Evolutionary conservation across 176 grass and related monocot genomes (phyloP).

Genomic region (Dactylis glomerata): DNA sequence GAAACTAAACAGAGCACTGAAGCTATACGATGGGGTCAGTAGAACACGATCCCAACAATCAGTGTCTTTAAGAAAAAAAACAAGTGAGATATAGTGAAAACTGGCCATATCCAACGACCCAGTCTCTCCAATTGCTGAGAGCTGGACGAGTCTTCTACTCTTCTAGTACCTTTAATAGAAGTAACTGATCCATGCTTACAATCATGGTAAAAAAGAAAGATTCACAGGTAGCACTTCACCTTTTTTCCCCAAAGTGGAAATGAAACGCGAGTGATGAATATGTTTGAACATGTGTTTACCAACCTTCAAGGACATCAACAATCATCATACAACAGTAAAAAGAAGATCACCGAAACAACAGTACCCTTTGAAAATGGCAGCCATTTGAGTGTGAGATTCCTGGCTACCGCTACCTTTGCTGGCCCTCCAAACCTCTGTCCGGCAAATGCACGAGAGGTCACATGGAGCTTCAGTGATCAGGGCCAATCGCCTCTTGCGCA

Average conservation of each 20-base stretch:
- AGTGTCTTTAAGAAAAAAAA: no score
- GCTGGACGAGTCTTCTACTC: no score
- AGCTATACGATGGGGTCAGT: no score
- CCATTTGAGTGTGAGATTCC: not conserved
- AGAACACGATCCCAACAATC: no score
- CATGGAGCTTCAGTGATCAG: constrained; percentile 30
- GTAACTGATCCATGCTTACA: no score
- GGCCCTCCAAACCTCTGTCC: not conserved
- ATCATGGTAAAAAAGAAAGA: not conserved
- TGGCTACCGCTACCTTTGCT: not conserved
- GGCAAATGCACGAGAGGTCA: constrained; percentile 30
- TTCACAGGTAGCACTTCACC: not conserved
- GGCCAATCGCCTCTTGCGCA: constrained; percentile 8
- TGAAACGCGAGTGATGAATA: not conserved
- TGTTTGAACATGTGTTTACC: not conserved
- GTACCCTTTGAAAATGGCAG: not conserved
- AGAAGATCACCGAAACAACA: not conserved
- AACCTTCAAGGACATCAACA: not conserved
- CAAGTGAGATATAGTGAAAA: no score
- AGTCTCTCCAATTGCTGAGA: no score
- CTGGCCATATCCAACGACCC: no score
- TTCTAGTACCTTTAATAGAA: no score
- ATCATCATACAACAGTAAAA: not conserved
- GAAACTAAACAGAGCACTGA: no score
- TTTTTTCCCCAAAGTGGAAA: not conserved